phyloP scores from a whole-genome alignment of 2,329 filamentous ascomycete genomes.

The Neofusicoccum ribis region DNA sequence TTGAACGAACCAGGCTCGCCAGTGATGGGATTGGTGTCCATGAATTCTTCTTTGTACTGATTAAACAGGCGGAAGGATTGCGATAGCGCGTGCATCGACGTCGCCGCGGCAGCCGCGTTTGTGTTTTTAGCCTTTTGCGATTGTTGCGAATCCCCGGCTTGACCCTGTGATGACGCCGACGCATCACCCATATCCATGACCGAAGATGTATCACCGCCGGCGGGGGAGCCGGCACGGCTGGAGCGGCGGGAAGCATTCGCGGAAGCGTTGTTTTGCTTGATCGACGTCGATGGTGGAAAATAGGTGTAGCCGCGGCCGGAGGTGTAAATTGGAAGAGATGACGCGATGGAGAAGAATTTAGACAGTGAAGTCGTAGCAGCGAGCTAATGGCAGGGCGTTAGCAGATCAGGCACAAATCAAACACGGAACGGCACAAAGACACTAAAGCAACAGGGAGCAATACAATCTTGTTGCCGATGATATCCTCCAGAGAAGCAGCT shows the following conservation, averaged over 20 bases:
- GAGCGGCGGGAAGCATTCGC: constrained; percentile 34
- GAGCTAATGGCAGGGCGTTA: constrained; percentile 41
- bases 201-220: constrained; percentile 24
- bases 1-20: constrained; percentile 66
- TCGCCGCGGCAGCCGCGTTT: constrained; percentile 25
- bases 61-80: constrained; percentile 54
- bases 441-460: constrained; percentile 22
- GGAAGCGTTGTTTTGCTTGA: constrained; percentile 21
- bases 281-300: constrained; percentile 49
- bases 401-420: constrained; percentile 6
- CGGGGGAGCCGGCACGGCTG: constrained; percentile 40
- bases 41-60: constrained; percentile 60
- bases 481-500: constrained; percentile 61
- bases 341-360: constrained; percentile 55
- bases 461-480: constrained; percentile 58
- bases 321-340: constrained; percentile 57
- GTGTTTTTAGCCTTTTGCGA: constrained; percentile 4
- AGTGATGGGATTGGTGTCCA: constrained; percentile 63
- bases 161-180: constrained; percentile 23
- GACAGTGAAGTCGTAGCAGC: constrained; percentile 57
- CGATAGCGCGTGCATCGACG: constrained; percentile 30
- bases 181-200: constrained; percentile 23
- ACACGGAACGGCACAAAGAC: background rate
- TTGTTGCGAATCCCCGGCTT: background rate
- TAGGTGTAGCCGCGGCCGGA: constrained; percentile 63